These are phyloP conservation scores for Didymellaceae sp. DNA, from an alignment of 2,329 filamentous ascomycete species.

Conservation along the genomic window DNA sequence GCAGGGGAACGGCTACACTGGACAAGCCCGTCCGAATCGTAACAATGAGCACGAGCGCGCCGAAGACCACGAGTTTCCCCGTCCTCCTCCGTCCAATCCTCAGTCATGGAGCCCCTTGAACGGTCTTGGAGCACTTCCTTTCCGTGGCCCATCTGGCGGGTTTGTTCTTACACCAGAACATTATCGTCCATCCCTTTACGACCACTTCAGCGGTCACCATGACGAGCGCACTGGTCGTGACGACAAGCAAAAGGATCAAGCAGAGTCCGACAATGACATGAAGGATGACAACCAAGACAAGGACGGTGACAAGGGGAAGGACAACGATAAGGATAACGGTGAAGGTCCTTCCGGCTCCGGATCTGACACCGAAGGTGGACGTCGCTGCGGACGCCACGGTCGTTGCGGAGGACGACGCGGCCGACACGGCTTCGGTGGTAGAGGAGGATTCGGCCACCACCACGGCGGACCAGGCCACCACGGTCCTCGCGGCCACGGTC, in stretches of 20 bases:
- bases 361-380: slow-evolving; percentile 37
- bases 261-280: slow-evolving; percentile 19
- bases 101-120: slow-evolving; percentile 47
- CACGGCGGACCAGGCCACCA: slow-evolving; percentile 21
- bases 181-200: slow-evolving; percentile 22
- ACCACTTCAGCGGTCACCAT: slow-evolving; percentile 16
- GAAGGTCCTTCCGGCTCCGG: slow-evolving; percentile 41
- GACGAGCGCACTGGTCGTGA: no score
- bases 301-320: slow-evolving; percentile 21
- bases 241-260: slow-evolving; percentile 3
- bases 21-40: slow-evolving; percentile 28
- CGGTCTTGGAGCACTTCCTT: slow-evolving; percentile 33
- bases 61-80: slow-evolving; percentile 28
- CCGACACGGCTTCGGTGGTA: slow-evolving; percentile 31
- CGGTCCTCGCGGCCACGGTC: slow-evolving; percentile 9
- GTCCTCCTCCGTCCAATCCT: slow-evolving; percentile 32
- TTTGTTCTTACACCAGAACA: slow-evolving; percentile 34
- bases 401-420: slow-evolving; percentile 31
- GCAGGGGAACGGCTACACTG: slow-evolving; percentile 52
- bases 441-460: slow-evolving; percentile 27
- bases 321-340: slow-evolving; percentile 30
- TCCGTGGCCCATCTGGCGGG: slow-evolving; percentile 29
- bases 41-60: slow-evolving; percentile 34
- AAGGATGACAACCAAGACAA: slow-evolving; percentile 14
- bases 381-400: slow-evolving; percentile 22